Evolutionary conservation across 1,284 basidiomycete species (phyloP).

Genomic region (Leucoagaricus sp.): DNA sequence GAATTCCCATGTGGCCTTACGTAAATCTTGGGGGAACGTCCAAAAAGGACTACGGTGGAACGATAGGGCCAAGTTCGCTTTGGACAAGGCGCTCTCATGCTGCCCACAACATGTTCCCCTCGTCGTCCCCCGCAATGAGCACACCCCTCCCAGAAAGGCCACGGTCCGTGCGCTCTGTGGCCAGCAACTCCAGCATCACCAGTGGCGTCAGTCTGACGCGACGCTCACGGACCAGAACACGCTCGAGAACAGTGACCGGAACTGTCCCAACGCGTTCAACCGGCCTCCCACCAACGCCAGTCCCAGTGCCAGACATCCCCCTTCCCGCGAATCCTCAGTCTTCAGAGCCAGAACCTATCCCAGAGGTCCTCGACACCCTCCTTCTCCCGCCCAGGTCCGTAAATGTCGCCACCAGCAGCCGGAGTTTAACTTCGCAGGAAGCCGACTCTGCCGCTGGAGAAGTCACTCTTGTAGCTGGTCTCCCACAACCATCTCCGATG

Average conservation of each 20-base stretch:
- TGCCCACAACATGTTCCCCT: constrained; percentile 19
- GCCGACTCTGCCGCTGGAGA: constrained; percentile 25
- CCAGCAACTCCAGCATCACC: constrained; percentile 43
- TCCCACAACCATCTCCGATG: constrained; percentile 25
- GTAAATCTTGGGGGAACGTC: constrained; percentile 9
- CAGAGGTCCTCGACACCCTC: constrained; percentile 6
- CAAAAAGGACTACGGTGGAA: constrained; percentile 11
- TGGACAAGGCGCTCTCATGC: constrained; percentile 6
- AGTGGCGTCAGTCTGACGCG: constrained; percentile 44
- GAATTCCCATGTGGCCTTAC: constrained; percentile 13
- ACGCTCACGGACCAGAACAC: constrained; percentile 43
- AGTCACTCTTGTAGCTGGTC: constrained; percentile 25
- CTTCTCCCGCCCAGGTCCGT: constrained; percentile 27
- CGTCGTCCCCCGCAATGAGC: constrained; percentile 24
- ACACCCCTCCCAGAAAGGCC: constrained; percentile 24
- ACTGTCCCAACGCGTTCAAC: constrained; percentile 25
- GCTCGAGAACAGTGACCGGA: constrained; percentile 44
- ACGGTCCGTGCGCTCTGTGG: constrained; percentile 43
- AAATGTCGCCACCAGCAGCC: constrained; percentile 24
- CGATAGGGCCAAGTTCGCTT: constrained; percentile 8
- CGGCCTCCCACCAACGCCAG: constrained; percentile 24
- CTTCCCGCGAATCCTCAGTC: constrained; percentile 28
- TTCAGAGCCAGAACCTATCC: constrained; percentile 24
- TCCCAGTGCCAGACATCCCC: constrained; percentile 30
- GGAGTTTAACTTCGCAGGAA: constrained; percentile 27